These are phyloP conservation scores for Hypoxylon rickii DNA, from an alignment of 495 filamentous ascomycete genomes.

Conservation along the genomic window DNA sequence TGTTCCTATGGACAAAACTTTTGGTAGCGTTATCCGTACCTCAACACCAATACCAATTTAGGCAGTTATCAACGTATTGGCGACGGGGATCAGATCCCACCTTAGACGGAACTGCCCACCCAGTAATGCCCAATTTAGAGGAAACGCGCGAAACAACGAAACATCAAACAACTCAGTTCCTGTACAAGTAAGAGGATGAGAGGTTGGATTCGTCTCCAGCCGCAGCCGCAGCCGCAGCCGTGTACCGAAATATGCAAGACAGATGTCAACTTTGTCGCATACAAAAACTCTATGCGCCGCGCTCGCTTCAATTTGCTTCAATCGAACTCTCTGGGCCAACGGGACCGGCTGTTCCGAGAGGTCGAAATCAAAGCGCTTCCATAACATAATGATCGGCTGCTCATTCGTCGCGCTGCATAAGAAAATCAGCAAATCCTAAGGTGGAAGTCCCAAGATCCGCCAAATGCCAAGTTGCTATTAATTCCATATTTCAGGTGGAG, in stretches of 20 bases:
- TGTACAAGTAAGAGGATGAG: no score
- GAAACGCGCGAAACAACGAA: conserved; percentile 26
- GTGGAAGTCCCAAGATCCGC: conserved; percentile 2
- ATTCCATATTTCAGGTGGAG: neutral
- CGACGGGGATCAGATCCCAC: no score
- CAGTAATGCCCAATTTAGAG: conserved; percentile 3
- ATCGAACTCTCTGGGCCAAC: conserved; percentile 9
- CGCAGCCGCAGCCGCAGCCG: no score
- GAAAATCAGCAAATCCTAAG: conserved; percentile 6
- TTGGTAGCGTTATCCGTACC: no score
- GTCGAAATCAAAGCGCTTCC: conserved; percentile 5
- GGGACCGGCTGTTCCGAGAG: neutral
- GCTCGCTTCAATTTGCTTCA: no score
- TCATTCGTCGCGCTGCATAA: conserved; percentile 10
- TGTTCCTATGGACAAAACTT: no score
- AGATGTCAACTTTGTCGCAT: neutral
- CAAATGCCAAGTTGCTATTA: conserved; percentile 6
- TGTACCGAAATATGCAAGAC: neutral
- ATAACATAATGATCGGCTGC: neutral
- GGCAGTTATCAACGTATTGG: no score
- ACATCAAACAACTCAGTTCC: conserved; percentile 9
- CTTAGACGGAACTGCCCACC: neutral
- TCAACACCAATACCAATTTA: no score
- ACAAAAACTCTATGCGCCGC: neutral
- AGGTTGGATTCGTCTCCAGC: no score